Conservation (phyloP, 2,329 filamentous ascomycete genomes). For the Apiospora hydei region DNA sequence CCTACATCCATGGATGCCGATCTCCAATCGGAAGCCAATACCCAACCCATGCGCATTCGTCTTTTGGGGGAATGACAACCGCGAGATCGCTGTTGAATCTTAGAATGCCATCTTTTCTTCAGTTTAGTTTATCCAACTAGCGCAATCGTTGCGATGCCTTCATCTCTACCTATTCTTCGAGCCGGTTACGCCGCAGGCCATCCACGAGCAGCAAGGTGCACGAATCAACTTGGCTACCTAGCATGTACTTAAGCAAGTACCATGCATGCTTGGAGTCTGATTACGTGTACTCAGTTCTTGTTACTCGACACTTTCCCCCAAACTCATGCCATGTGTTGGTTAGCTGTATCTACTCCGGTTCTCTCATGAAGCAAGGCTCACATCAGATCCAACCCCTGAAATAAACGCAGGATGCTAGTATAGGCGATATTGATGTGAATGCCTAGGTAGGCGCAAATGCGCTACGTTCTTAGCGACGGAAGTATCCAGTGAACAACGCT, state of each 20-base stretch:
- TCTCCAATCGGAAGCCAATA: not conserved
- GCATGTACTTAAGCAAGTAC: not conserved
- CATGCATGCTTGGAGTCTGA: not conserved
- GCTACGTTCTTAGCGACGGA: not conserved
- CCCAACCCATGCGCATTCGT: constrained; percentile 1
- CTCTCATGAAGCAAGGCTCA: not conserved
- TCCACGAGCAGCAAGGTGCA: not conserved
- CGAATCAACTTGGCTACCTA: not conserved
- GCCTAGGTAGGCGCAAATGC: not conserved
- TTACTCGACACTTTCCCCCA: not conserved
- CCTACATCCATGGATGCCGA: too few relatives aligned
- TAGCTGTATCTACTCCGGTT: not conserved
- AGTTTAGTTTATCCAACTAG: not conserved
- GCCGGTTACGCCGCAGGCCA: not conserved
- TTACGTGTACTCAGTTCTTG: constrained; percentile 10
- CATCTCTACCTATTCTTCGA: not conserved
- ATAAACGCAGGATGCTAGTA: not conserved
- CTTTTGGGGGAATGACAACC: not conserved
- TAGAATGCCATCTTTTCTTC: not conserved
- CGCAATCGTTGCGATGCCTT: not conserved
- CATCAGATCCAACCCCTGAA: not conserved
- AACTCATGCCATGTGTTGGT: not conserved
- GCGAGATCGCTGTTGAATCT: not conserved
- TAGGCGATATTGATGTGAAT: not conserved
- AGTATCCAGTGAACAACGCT: not conserved